phyloP scores from a whole-genome alignment of 441 rosid species.

The Syzygium syzygioides region DNA sequence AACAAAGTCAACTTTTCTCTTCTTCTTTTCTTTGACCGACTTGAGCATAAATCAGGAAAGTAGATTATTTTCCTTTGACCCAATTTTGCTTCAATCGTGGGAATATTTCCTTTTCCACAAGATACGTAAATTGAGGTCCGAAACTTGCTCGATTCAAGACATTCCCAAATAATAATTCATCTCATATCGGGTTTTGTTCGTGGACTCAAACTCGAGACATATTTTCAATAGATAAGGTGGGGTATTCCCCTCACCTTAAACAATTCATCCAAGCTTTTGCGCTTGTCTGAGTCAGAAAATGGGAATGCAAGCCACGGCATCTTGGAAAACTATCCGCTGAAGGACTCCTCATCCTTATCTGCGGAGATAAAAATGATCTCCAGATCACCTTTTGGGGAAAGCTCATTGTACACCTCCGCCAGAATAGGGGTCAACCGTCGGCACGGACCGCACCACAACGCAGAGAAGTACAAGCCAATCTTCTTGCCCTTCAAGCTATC shows the following conservation, averaged over 20 bases:
- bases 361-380: not conserved
- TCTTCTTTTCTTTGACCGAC: too few relatives aligned
- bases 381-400: not conserved
- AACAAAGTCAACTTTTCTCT: too few relatives aligned
- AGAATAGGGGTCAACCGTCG: not conserved
- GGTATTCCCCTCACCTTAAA: not conserved
- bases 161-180: too few relatives aligned
- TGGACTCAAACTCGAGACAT: too few relatives aligned
- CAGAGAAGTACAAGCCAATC: not conserved
- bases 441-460: not conserved
- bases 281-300: not conserved
- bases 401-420: not conserved
- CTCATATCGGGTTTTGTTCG: too few relatives aligned
- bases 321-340: not conserved
- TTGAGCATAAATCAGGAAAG: too few relatives aligned
- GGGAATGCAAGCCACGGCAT: not conserved
- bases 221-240: too few relatives aligned
- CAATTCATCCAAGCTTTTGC: not conserved
- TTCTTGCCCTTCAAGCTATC: not conserved
- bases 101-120: too few relatives aligned
- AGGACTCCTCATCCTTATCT: not conserved
- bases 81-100: too few relatives aligned
- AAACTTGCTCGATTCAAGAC: too few relatives aligned
- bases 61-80: too few relatives aligned
- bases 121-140: too few relatives aligned